Percentiles rank a stretch among this genome's conserved stretches.
phyloP scores from a whole-genome alignment of 2,329 filamentous ascomycete genomes.

The Fusarium sp. region DNA sequence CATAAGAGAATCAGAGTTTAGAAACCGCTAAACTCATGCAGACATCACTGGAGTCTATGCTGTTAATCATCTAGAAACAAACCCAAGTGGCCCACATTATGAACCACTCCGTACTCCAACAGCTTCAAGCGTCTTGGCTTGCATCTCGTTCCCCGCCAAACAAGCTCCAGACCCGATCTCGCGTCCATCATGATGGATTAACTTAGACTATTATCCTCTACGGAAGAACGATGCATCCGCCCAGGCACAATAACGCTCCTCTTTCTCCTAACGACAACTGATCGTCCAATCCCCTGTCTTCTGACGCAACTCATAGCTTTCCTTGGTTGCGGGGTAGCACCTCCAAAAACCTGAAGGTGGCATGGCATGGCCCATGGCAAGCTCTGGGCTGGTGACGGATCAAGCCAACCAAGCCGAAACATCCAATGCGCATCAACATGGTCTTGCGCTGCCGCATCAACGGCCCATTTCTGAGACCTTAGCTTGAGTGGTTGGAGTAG shows the following conservation, averaged over 20 bases:
- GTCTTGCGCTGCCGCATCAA: conserved; percentile 47
- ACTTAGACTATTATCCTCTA: neutral
- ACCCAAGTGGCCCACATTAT: conserved; percentile 20
- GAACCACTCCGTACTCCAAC: conserved; percentile 15
- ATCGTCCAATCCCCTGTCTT: conserved; percentile 43
- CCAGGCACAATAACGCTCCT: conserved; percentile 28
- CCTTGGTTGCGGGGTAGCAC: conserved; percentile 48
- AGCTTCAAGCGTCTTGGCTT: conserved; percentile 42
- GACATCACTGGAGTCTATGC: conserved; percentile 15
- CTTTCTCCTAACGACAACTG: conserved; percentile 21
- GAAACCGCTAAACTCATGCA: conserved; percentile 16
- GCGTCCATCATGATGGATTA: conserved; percentile 1
- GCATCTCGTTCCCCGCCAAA: conserved; percentile 45
- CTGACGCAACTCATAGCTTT: conserved; percentile 40
- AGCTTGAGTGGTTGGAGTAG: conserved; percentile 27
- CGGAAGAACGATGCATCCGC: conserved; percentile 16
- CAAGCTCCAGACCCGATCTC: conserved; percentile 36
- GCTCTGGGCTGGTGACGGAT: conserved; percentile 12
- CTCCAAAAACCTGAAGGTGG: conserved; percentile 21
- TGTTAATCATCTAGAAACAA: conserved; percentile 1
- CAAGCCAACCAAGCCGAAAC: conserved; percentile 35
- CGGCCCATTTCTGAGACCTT: conserved; percentile 45
- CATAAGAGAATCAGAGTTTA: conserved; percentile 5
- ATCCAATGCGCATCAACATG: conserved; percentile 45
- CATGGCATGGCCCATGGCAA: conserved; percentile 24